Percentiles rank a stretch among this genome's conserved stretches.
Conservation (phyloP, 2,329 filamentous ascomycete genomes). For the Fusarium circinatum region DNA sequence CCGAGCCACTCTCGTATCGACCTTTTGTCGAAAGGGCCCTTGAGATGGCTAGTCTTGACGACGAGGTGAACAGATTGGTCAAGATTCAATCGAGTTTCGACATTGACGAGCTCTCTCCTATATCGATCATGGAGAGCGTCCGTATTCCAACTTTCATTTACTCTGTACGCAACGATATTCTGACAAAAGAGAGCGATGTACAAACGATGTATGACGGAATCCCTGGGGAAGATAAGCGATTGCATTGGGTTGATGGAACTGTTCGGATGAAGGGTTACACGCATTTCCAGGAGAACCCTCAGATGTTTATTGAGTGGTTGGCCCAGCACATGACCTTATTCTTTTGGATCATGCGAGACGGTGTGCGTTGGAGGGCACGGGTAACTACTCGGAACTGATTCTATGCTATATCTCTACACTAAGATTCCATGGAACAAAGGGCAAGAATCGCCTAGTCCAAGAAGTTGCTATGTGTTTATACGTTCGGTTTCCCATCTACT, state of each 20-base stretch:
- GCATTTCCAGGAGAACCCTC: not conserved
- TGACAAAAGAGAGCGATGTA: not conserved
- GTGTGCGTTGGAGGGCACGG: fast-evolving
- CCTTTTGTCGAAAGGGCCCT: not conserved
- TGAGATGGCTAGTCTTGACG: not conserved
- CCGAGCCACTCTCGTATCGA: not conserved
- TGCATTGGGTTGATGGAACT: not conserved
- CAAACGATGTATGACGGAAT: not conserved
- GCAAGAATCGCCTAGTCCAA: fast-evolving
- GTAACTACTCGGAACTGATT: fast-evolving
- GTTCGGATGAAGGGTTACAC: not conserved
- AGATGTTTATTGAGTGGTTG: not conserved
- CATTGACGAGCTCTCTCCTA: not conserved
- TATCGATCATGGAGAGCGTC: not conserved
- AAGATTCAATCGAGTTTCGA: not conserved
- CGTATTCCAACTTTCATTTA: not conserved
- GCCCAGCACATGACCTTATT: not conserved
- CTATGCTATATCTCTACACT: fast-evolving
- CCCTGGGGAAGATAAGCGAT: not conserved
- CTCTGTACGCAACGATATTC: not conserved
- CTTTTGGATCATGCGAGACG: not conserved
- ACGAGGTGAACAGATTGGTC: not conserved
- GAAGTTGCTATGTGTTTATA: fast-evolving
- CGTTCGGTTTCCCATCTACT: not conserved
- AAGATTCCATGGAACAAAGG: not conserved